Base-by-base conservation (phyloP, 768 basidiomycete genomes). In the Suillus clintonianus region DNA sequence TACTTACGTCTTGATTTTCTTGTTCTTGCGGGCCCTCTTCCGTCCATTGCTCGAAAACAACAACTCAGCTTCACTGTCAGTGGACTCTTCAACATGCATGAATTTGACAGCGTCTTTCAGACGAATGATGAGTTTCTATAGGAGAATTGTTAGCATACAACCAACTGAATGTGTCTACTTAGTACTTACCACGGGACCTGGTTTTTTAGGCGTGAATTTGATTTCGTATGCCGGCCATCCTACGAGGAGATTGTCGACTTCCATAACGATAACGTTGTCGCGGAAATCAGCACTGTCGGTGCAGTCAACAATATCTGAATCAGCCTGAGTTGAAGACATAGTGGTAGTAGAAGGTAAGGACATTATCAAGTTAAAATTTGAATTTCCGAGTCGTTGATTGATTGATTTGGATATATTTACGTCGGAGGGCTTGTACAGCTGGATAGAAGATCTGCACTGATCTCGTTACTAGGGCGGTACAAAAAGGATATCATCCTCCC, bases 161-260 rank as follows among this genome's bases (percentile, higher is more conserved):
- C 30, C 32, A 59, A 42, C 22, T 36, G 22, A 6, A 30, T 59
- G 4, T 17, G 48, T 50, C 27, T 39, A 13, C 59, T 60, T 36
- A 50, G n/a, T n/a, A n/a, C n/a, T n/a, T n/a, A n/a, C 59, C 22
- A 60, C 4, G 8, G 59, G 59, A 7, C 45, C 59, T 27, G 59
- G 41, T 24, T 60, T 43, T 48, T 50, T 60, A 47, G 59, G 45
- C 5, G 15, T 60, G 59, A 60, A 60, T 30, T 60, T 47, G 2
- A 60, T 32, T 17, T 43, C 6, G 8, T 60, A 60, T 22, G 45
- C 41, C 5, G 27, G 59, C 59, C 59, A 60, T 41, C 59, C 47
- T 50, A 36, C 41, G 4, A 45, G 59, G 59, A 60, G 41, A 36
- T 48, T 48, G 34, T 60, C 42, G 7, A 60, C 34, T 5, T 60